A percentile compares a stretch with the other conserved stretches of the same genome.
These are phyloP conservation scores for Pseudogymnoascus sp. DNA, from an alignment of 2,329 filamentous ascomycete genomes.

Conservation along the genomic window DNA sequence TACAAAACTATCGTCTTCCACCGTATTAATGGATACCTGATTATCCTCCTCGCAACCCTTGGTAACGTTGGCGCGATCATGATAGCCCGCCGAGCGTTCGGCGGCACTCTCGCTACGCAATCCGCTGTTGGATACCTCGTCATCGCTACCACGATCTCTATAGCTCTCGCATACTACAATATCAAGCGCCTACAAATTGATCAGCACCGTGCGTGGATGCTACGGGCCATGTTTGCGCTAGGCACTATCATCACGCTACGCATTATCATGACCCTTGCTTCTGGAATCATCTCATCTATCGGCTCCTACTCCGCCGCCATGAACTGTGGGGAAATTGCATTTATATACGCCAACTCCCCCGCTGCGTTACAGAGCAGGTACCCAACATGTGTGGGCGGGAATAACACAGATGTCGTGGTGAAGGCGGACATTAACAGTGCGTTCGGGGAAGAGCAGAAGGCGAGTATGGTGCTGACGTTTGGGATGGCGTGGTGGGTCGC, in stretches of 20 bases:
- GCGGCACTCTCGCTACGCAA: slow-evolving; percentile 46
- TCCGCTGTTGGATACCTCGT: slow-evolving; percentile 35
- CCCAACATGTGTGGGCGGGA: slow-evolving; percentile 34
- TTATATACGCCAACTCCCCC: slow-evolving; percentile 28
- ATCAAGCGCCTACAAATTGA: slow-evolving; percentile 54
- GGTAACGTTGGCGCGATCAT: slow-evolving; percentile 44
- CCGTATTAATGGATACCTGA: slow-evolving; percentile 51
- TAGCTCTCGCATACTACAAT: slow-evolving; percentile 44
- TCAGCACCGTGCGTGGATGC: slow-evolving; percentile 57
- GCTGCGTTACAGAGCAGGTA: slow-evolving; percentile 30
- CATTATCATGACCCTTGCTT: slow-evolving; percentile 38
- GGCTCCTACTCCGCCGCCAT: slow-evolving; percentile 30
- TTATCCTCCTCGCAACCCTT: slow-evolving; percentile 40
- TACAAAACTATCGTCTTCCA: slow-evolving; percentile 46
- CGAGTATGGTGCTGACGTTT: slow-evolving; percentile 40
- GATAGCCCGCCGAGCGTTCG: slow-evolving; percentile 43
- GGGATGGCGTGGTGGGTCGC: slow-evolving; percentile 47
- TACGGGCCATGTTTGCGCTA: slow-evolving; percentile 46
- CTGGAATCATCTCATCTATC: slow-evolving; percentile 32
- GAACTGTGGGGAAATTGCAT: slow-evolving; percentile 43
- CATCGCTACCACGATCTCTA: slow-evolving; percentile 36
- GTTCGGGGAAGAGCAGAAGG: slow-evolving; percentile 29
- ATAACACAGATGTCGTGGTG: slow-evolving; percentile 29
- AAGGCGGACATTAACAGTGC: slow-evolving; percentile 22
- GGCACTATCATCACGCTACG: slow-evolving; percentile 45